A percentile compares a stretch with the other conserved stretches of the same genome.
Evolutionary conservation across 768 basidiomycete genomes (phyloP).

Genomic region (Leccinum arenicola): DNA sequence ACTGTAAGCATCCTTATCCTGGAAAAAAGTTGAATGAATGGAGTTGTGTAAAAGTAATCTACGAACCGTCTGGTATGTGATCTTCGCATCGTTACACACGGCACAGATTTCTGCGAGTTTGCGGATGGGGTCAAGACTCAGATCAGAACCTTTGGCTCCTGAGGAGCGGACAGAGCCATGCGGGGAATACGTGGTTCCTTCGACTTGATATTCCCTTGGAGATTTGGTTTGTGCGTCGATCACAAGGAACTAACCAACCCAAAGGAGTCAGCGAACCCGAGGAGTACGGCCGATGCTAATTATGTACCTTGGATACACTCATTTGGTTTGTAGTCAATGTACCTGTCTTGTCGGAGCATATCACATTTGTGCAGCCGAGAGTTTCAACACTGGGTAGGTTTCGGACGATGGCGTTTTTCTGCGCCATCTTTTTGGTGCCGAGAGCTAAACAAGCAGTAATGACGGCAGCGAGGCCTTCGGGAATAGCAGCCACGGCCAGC

Average conservation of each 20-base stretch:
- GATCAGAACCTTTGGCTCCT: constrained; percentile 62
- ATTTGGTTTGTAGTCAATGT: constrained; percentile 97
- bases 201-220: constrained; percentile 73
- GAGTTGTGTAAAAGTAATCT: not conserved
- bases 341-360: constrained; percentile 98
- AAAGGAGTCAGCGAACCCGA: constrained; percentile 10
- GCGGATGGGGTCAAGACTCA: constrained; percentile 67
- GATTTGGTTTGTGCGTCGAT: constrained; percentile 51
- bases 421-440: constrained; percentile 99
- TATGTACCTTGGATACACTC: constrained; percentile 79
- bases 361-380: constrained; percentile 95
- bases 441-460: constrained; percentile 96
- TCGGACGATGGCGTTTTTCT: constrained; percentile 96
- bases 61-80: constrained; percentile 76
- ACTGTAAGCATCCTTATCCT: constrained; percentile 78
- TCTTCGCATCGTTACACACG: constrained; percentile 93
- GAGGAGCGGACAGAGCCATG: constrained; percentile 66
- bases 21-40: constrained; percentile 7
- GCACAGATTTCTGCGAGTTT: constrained; percentile 88
- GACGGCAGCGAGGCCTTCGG: constrained; percentile 96
- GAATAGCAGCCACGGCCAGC: constrained; percentile 97
- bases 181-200: constrained; percentile 92
- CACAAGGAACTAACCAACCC: constrained; percentile 63
- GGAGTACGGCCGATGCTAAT: constrained; percentile 14
- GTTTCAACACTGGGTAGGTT: constrained; percentile 97